phyloP scores from a whole-genome alignment of 2,329 filamentous ascomycete genomes.

The Diaporthe helianthi region DNA sequence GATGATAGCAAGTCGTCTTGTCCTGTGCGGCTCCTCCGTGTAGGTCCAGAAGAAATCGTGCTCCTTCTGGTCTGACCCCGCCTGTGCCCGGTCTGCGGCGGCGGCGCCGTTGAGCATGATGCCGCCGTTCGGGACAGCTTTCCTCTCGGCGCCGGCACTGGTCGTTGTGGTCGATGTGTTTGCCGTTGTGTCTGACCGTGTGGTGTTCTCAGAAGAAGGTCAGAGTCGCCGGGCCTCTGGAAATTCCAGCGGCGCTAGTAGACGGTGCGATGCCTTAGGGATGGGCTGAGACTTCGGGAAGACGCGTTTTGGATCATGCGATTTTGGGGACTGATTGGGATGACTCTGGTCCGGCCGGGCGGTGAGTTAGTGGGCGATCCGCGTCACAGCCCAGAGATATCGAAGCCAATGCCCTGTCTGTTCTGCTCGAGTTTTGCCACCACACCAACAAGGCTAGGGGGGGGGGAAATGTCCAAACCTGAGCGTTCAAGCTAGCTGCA shows the following conservation, averaged over 20 bases:
- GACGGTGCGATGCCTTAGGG: constrained; percentile 5
- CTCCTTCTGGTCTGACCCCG: constrained; percentile 47
- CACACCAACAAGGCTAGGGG: not conserved
- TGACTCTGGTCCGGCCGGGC: constrained; percentile 28
- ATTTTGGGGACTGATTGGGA: constrained; percentile 29
- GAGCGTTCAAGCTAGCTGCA: not conserved
- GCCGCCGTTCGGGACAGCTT: constrained; percentile 33
- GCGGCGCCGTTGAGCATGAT: constrained; percentile 30
- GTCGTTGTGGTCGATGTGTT: constrained; percentile 39
- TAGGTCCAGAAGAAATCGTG: constrained; percentile 97
- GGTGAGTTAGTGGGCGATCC: constrained; percentile 14
- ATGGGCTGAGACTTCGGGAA: constrained; percentile 31
- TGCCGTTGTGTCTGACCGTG: constrained; percentile 38
- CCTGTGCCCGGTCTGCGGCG: constrained; percentile 46
- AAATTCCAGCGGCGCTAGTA: constrained; percentile 5
- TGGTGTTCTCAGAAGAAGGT: not conserved
- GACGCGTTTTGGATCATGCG: constrained; percentile 34
- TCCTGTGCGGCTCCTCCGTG: constrained; percentile 95
- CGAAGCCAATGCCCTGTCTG: not conserved
- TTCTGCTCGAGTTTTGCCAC: not conserved
- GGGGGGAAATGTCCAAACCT: not conserved
- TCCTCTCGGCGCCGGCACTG: constrained; percentile 39
- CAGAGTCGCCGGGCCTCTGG: constrained; percentile 2
- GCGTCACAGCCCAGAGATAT: constrained; percentile 9
- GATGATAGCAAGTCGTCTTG: constrained; percentile 90